Evolutionary conservation across 2,329 filamentous ascomycete genomes (phyloP).

Genomic region (Hortaea sp.): DNA sequence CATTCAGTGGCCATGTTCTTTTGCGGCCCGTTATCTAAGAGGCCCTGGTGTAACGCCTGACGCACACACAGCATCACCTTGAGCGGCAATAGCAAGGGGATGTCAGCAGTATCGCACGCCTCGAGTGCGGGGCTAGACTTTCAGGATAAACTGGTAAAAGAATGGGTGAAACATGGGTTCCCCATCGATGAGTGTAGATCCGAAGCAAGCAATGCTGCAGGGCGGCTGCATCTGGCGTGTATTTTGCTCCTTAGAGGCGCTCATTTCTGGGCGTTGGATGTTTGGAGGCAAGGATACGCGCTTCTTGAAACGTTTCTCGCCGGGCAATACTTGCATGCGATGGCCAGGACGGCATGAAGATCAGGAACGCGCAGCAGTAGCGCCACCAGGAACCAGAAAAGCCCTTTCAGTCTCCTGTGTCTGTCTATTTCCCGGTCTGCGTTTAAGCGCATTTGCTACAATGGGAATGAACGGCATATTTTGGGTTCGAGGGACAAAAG

Average conservation of each 20-base stretch:
- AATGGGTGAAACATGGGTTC: too few species aligned
- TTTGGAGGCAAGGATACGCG: conserved; percentile 9
- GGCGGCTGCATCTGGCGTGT: neutral
- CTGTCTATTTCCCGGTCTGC: neutral
- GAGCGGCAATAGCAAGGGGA: too few species aligned
- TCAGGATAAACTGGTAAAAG: too few species aligned
- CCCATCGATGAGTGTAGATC: neutral
- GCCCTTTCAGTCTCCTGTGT: neutral
- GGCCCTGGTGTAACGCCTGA: too few species aligned
- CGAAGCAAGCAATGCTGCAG: neutral
- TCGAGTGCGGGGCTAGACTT: too few species aligned
- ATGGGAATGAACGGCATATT: too few species aligned
- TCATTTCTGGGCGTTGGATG: neutral
- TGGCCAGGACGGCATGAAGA: conserved; percentile 16
- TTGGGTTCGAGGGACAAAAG: too few species aligned
- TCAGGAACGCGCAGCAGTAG: conserved; percentile 25
- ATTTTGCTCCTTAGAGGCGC: neutral
- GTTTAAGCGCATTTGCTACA: neutral
- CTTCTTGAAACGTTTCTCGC: conserved; percentile 12
- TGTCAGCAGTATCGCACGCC: too few species aligned
- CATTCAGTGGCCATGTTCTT: too few species aligned
- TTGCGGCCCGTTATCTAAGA: too few species aligned
- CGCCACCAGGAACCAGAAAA: conserved; percentile 9
- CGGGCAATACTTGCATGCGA: too few species aligned
- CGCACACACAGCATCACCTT: too few species aligned